Evolutionary conservation across 495 filamentous ascomycete species (phyloP).

Genomic region (Rhypophila decipiens): DNA sequence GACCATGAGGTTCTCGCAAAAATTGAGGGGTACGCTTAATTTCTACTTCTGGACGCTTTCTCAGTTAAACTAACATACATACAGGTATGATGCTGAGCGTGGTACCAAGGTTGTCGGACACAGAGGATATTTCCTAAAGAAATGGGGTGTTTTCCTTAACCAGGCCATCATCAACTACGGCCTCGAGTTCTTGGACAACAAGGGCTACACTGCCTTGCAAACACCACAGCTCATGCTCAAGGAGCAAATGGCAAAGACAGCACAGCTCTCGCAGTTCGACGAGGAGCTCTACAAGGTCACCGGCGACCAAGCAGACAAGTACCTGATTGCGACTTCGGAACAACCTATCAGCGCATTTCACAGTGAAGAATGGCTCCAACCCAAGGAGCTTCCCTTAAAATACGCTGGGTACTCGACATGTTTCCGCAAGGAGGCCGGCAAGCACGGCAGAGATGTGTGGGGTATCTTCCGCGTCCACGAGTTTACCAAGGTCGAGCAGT

Average conservation of each 20-base stretch:
- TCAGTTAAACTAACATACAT: too few species aligned
- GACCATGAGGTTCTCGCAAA: conserved; percentile 91
- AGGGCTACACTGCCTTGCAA: conserved; percentile 79
- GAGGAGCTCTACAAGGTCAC: conserved; percentile 97
- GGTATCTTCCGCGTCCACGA: conserved; percentile 98
- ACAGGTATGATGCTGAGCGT: conserved; percentile 88
- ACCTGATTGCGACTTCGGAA: conserved; percentile 94
- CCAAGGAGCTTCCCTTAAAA: conserved; percentile 80
- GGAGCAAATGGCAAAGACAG: conserved; percentile 98
- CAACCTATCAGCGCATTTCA: conserved; percentile 92
- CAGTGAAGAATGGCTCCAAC: conserved; percentile 84
- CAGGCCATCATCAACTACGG: conserved; percentile 87
- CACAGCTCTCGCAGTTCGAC: conserved; percentile 94
- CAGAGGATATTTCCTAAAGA: conserved; percentile 85
- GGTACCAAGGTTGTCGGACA: conserved; percentile 94
- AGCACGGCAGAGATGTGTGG: conserved; percentile 93
- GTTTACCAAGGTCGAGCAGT: conserved; percentile 97
- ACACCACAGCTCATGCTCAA: conserved; percentile 94
- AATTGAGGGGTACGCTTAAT: conserved; percentile 84
- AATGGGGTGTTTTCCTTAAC: conserved; percentile 84
- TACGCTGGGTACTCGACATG: conserved; percentile 88
- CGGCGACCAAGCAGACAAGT: conserved; percentile 82
- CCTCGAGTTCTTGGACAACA: conserved; percentile 72
- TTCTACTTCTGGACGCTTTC: too few species aligned
- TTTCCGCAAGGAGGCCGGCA: conserved; percentile 90